Evolutionary conservation across 2,329 filamentous ascomycete genomes (phyloP), one percentile per base, ranked within the genome.

Genomic region (Curvularia spicifera): DNA sequence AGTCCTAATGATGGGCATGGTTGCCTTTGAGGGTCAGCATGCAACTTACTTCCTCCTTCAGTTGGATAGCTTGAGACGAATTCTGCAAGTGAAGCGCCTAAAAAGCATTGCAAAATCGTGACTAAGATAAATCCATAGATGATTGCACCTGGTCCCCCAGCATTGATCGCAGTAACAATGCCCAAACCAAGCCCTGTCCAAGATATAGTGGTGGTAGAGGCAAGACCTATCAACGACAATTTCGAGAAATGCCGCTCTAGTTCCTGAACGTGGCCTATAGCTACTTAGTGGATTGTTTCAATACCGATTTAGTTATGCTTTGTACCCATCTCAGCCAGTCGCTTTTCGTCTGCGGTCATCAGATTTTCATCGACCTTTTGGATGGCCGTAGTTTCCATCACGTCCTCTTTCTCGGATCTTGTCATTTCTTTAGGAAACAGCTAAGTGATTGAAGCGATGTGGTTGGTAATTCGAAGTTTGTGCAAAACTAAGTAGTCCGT

Each of bases 191-290:
- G 49, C 33, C 57, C 57, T 31, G 57, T 60, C 57, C 57, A 60
- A 29, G 57, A 60, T 29, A 60, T 60, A 20, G 57, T 60, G 8
- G 57, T 60, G 4, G 57, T 60, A 15, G 57, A 60, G n/a, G 57
- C 57, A 22, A 60, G 49, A 20, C 57, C 57, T 44, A 60, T 57
- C 6, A 60, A 33, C 43, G 53, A 56, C 29, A 60, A 45, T 18
- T 40, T 58, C 7, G 43, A 48, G 12, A 60, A 60, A 51, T 60
- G 57, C 2, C 57, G 48, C 47, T 60, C 37, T 10, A 60, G 42
- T 24, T 60, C 57, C 46, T 60, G 57, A 15, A 50, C 35, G 24
- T 60, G 57, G 22, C 57, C 57, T 60, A 18, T 3, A 50, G 10
- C 10, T 26, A 8, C 18, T 43, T 15, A 59, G 43, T 22, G 13